Conservation (phyloP, 108 stramenopile species). For the Parietichytrium sp. region DNA sequence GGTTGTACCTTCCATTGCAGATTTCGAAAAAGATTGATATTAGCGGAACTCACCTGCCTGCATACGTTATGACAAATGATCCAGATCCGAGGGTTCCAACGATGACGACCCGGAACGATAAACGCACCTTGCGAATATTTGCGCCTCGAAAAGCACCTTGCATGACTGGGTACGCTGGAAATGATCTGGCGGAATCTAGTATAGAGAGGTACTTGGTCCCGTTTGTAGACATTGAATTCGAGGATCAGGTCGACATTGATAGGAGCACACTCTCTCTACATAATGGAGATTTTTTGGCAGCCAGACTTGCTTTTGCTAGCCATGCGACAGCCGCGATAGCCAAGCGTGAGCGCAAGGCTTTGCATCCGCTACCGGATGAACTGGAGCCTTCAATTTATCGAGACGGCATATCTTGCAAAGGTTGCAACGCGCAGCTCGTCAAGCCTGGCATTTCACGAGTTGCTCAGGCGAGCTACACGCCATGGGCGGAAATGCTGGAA, state of each 20-base stretch:
- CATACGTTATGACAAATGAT: neutral
- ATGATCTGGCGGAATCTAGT: no score
- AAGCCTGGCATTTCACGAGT: neutral
- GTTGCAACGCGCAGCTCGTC: neutral
- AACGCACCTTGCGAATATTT: neutral
- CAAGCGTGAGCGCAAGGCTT: neutral
- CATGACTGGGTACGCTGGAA: neutral
- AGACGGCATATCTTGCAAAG: neutral
- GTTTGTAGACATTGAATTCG: neutral
- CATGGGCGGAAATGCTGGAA: conserved; percentile 32
- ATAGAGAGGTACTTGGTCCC: conserved; percentile 17
- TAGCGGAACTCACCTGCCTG: conserved; percentile 18
- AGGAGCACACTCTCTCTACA: conserved; percentile 12
- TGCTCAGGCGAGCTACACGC: neutral
- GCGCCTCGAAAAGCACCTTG: neutral
- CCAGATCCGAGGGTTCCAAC: conserved; percentile 3
- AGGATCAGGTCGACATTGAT: conserved; percentile 20
- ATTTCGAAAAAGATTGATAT: neutral
- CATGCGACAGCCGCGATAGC: conserved; percentile 12
- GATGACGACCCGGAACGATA: conserved; percentile 26
- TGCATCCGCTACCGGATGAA: neutral
- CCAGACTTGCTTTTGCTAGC: conserved; percentile 7
- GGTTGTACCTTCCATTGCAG: conserved; percentile 8
- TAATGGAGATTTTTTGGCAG: conserved; percentile 20
- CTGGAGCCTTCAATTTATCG: neutral